These are phyloP conservation scores for Chlamydomonas reinhardtii DNA, from an alignment of 163 green algal species.

Conservation along the genomic window DNA sequence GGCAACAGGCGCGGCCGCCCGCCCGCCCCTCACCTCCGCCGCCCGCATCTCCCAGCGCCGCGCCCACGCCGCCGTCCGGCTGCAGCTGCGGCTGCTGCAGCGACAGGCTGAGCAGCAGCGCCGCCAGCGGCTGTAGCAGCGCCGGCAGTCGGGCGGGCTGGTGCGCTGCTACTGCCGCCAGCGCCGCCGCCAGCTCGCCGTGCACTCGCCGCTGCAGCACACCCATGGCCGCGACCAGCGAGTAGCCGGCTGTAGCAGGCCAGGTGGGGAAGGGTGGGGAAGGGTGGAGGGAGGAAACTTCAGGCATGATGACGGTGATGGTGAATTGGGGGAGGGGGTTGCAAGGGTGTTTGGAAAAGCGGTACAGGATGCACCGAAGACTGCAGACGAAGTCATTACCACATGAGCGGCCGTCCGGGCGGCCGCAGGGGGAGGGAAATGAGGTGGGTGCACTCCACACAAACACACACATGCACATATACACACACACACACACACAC, in stretches of 20 bases:
- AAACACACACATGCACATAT: too few relatives aligned
- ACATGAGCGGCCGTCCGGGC: too few relatives aligned
- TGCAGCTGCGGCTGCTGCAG: not conserved
- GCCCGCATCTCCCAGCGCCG: too few relatives aligned
- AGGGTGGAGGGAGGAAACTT: not conserved
- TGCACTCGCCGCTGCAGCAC: not conserved
- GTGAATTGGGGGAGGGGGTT: not conserved
- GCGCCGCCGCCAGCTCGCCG: constrained; percentile 22
- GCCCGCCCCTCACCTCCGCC: not conserved
- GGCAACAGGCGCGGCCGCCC: not conserved
- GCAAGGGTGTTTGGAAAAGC: too few relatives aligned
- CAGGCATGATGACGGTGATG: too few relatives aligned
- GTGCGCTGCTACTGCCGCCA: constrained; percentile 7
- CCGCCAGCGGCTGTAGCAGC: constrained; percentile 15
- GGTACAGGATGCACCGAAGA: too few relatives aligned
- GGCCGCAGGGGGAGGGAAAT: too few relatives aligned
- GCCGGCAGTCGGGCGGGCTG: constrained; percentile 5
- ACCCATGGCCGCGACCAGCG: not conserved
- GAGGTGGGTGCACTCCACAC: too few relatives aligned
- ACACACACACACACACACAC: too few relatives aligned
- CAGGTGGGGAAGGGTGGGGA: too few relatives aligned
- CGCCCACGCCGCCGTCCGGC: not conserved
- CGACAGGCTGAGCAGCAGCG: not conserved
- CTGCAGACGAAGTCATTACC: too few relatives aligned
- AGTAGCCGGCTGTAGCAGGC: constrained; percentile 13